phyloP scores from a whole-genome alignment of 2,329 filamentous ascomycete species.

The Beauveria scarabaeidicola region DNA sequence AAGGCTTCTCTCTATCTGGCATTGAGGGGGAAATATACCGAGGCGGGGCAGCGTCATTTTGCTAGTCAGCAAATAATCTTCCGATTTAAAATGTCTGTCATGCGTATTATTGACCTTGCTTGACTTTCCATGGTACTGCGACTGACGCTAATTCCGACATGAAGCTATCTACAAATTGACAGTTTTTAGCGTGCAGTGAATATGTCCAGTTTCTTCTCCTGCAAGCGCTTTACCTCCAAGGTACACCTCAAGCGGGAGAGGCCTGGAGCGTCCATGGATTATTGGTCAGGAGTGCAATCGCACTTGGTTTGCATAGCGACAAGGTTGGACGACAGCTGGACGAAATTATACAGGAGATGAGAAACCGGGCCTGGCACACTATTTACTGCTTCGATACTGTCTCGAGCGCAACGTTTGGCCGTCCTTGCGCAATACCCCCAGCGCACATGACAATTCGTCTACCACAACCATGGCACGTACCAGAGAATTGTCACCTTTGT shows the following conservation, averaged over 20 bases:
- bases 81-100: too few relatives aligned
- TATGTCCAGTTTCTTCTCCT: conserved; percentile 40
- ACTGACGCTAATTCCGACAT: too few relatives aligned
- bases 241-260: conserved; percentile 43
- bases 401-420: conserved; percentile 43
- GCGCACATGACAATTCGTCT: conserved; percentile 30
- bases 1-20: too few relatives aligned
- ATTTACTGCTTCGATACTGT: conserved; percentile 22
- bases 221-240: conserved; percentile 43
- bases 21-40: too few relatives aligned
- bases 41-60: too few relatives aligned
- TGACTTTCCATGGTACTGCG: too few relatives aligned
- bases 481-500: not conserved
- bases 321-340: conserved; percentile 27
- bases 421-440: conserved; percentile 37
- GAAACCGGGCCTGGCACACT: conserved; percentile 36
- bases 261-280: conserved; percentile 47
- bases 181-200: not conserved
- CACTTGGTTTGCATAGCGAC: conserved; percentile 42
- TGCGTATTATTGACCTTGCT: too few relatives aligned
- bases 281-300: conserved; percentile 40
- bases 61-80: too few relatives aligned
- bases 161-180: too few relatives aligned
- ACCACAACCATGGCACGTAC: conserved; percentile 20
- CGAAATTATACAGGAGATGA: conserved; percentile 35